phyloP scores from a whole-genome alignment of 2,329 filamentous ascomycete species.

The Penicillium sp. region DNA sequence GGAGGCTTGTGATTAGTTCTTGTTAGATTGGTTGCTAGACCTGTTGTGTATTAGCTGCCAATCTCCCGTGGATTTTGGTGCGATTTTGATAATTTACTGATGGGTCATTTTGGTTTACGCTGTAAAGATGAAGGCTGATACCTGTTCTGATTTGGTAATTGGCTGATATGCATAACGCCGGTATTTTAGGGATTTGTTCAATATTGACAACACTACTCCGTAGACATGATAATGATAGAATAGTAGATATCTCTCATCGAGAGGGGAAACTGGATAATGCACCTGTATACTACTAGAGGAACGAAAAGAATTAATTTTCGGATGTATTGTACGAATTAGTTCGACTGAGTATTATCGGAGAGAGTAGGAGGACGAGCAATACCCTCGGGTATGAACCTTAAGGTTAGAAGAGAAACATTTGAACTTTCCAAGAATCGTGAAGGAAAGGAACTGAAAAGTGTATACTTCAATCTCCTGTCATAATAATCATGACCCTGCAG shows the following conservation, averaged over 20 bases:
- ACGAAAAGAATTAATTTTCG: neutral
- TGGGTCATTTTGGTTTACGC: neutral
- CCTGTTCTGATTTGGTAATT: neutral
- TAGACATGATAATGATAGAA: neutral
- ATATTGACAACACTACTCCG: neutral
- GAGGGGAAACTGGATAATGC: neutral
- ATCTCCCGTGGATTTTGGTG: constrained; percentile 13
- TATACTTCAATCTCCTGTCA: no score
- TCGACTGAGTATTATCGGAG: neutral
- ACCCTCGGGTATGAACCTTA: neutral
- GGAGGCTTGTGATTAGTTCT: constrained; percentile 10
- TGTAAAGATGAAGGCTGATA: neutral
- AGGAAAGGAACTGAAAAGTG: no score
- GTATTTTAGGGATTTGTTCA: neutral
- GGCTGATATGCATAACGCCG: neutral
- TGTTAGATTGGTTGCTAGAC: neutral
- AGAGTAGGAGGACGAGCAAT: neutral
- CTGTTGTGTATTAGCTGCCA: constrained; percentile 23
- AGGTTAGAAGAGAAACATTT: neutral
- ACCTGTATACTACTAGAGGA: neutral
- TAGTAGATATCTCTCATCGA: neutral
- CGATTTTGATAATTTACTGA: neutral
- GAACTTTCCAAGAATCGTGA: neutral
- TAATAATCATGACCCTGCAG: no score
- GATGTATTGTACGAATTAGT: neutral